These are phyloP conservation scores for Musa beccarii DNA, from an alignment of 176 grass and related monocot genomes.

Conservation along the genomic window DNA sequence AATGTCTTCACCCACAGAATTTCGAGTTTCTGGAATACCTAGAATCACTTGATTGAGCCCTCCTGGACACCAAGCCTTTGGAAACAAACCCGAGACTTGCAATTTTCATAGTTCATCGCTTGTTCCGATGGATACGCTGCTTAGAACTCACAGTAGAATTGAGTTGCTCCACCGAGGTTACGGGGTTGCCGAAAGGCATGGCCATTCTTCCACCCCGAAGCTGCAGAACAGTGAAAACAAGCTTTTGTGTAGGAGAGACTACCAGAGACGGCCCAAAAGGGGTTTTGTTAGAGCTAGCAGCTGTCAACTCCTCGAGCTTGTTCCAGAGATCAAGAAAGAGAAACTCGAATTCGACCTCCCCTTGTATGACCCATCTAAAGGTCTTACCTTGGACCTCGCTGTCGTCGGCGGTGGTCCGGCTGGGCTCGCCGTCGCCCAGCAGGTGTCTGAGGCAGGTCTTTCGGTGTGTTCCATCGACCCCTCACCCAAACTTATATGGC, in stretches of 20 bases:
- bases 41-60: no score
- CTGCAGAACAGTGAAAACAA: constrained; percentile 5
- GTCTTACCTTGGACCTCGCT: constrained; percentile 56
- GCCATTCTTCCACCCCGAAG: constrained; percentile 15
- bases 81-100: background rate
- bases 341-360: constrained; percentile 68
- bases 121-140: constrained; percentile 28
- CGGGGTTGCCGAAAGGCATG: constrained; percentile 7
- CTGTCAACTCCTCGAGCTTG: constrained; percentile 33
- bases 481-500: constrained; percentile 59
- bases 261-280: constrained; percentile 15
- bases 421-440: constrained; percentile 81
- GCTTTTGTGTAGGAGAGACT: constrained; percentile 5
- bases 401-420: constrained; percentile 82
- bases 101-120: background rate
- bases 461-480: constrained; percentile 87
- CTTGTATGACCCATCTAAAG: constrained; percentile 63
- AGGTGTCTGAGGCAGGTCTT: constrained; percentile 71
- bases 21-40: background rate
- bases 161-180: constrained; percentile 27
- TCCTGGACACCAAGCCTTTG: background rate
- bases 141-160: constrained; percentile 37
- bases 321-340: constrained; percentile 43
- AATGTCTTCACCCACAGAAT: background rate
- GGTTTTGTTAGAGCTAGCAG: constrained; percentile 14